Evolutionary conservation across 2,329 filamentous ascomycete species (phyloP), one percentile per base, ranked within the genome.

Genomic region (Lasiodiplodia citricola): DNA sequence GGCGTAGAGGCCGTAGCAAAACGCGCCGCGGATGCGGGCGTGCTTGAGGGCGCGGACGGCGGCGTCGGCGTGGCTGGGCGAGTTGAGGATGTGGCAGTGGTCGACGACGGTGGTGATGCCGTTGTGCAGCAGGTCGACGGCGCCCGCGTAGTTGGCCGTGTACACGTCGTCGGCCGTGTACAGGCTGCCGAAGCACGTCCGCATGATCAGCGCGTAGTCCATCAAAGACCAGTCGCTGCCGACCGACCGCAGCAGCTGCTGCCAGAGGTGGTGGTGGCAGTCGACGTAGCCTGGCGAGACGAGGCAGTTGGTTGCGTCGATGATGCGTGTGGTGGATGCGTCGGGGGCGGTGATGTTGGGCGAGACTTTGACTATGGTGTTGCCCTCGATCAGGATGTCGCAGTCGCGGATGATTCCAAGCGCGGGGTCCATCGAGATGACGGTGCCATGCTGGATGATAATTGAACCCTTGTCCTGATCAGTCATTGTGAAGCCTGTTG

Each of bases 1-100:
- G 56, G 56, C 37, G 37, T 58, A 58, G 37, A 58, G 56, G 56
- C 56, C 56, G 28, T 58, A 58, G 37, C 56, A 58, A 37, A 58
- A 58, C 21, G 35, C 35, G 56, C 35, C 55, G 37, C 55, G 55
- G 55, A 58, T 58, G n/a, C 21, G 55, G 35, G 55, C n/a, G n/a
- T 11, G 10, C 21, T 41, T 41, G 35, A 58, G 55, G 18, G 55
- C 55, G 3, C 18, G 2, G 55, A 58, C 16, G 55, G 55, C 55
- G 37, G 56, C 56, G 35, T 58, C 56, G 56, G 56, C 25, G 56
- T 58, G 56, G 21, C n/a, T n/a, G 37, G 56, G 37, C 11, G 56
- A 14, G 56, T 58, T 44, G 37, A 58, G 21, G 35, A 28, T 38
- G 56, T 58, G 56, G 56, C 56, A 16, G 21, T 58, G 56, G 18